Evolutionary conservation across 176 grass and related monocot species (phyloP).

Genomic region (Pharus latifolius): DNA sequence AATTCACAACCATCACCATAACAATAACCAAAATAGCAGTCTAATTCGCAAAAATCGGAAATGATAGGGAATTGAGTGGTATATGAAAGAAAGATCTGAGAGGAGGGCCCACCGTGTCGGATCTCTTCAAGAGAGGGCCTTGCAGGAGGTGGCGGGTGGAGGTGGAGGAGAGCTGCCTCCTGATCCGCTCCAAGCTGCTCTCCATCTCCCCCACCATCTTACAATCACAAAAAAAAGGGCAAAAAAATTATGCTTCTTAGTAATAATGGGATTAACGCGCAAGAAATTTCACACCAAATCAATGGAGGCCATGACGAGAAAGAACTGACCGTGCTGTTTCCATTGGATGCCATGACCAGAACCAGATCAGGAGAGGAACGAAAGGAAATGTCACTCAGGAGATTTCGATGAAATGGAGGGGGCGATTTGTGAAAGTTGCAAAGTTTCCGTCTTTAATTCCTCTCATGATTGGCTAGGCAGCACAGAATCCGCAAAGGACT

Average conservation of each 20-base stretch:
- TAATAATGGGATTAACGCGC: not conserved
- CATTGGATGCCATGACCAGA: constrained; percentile 37
- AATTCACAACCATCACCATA: not conserved
- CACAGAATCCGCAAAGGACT: too few relatives aligned
- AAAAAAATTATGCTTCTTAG: not conserved
- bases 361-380: constrained; percentile 14
- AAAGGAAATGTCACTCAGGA: not conserved
- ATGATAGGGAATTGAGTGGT: not conserved
- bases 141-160: constrained; percentile 68
- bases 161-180: constrained; percentile 64
- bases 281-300: not conserved
- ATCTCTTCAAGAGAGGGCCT: constrained; percentile 83
- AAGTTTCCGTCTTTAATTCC: too few relatives aligned
- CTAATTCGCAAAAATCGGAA: not conserved
- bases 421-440: not conserved
- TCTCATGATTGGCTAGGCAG: too few relatives aligned
- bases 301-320: too few relatives aligned
- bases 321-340: constrained; percentile 41
- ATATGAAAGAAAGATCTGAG: not conserved
- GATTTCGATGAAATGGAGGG: not conserved
- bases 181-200: constrained; percentile 81
- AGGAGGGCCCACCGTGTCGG: constrained; percentile 39
- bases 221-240: not conserved
- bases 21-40: not conserved
- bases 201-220: constrained; percentile 56